Evolutionary conservation across 2,329 filamentous ascomycete genomes (phyloP).

Genomic region (Arthrobotrys musiformis): DNA sequence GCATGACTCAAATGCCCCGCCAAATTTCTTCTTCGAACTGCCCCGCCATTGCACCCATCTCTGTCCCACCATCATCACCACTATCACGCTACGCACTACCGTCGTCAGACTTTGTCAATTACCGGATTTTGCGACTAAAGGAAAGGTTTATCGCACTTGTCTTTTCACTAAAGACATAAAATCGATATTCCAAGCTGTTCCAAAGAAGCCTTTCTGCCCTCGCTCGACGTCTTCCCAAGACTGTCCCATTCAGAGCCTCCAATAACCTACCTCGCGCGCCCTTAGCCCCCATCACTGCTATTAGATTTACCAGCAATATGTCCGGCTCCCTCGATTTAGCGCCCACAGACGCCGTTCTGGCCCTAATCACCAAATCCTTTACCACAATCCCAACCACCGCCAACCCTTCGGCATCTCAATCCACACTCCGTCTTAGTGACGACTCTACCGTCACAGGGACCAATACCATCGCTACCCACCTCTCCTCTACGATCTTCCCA

Average conservation of each 20-base stretch:
- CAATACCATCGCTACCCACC: conserved; percentile 62
- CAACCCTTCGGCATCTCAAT: conserved; percentile 23
- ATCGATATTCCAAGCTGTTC: conserved; percentile 14
- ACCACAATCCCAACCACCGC: conserved; percentile 29
- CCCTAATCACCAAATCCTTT: conserved; percentile 50
- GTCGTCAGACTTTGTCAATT: background rate
- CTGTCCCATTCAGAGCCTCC: conserved; percentile 13
- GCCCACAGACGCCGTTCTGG: conserved; percentile 42
- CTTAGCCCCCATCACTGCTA: background rate
- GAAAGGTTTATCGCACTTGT: background rate
- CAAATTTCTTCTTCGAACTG: conserved; percentile 48
- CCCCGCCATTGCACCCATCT: conserved; percentile 38
- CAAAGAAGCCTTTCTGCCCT: conserved; percentile 20
- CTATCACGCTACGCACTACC: too few relatives aligned
- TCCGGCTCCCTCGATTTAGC: conserved; percentile 43
- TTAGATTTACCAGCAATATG: conserved; percentile 37
- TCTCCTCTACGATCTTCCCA: conserved; percentile 72
- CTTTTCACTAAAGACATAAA: background rate
- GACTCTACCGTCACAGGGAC: conserved; percentile 57
- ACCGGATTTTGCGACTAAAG: background rate
- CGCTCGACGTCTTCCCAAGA: conserved; percentile 39
- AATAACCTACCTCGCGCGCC: conserved; percentile 16
- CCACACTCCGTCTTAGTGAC: conserved; percentile 39
- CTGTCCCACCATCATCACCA: background rate
- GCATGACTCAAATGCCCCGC: conserved; percentile 53